Base-by-base conservation (phyloP, 345 rosid genomes). In the Heritiera littoralis region DNA sequence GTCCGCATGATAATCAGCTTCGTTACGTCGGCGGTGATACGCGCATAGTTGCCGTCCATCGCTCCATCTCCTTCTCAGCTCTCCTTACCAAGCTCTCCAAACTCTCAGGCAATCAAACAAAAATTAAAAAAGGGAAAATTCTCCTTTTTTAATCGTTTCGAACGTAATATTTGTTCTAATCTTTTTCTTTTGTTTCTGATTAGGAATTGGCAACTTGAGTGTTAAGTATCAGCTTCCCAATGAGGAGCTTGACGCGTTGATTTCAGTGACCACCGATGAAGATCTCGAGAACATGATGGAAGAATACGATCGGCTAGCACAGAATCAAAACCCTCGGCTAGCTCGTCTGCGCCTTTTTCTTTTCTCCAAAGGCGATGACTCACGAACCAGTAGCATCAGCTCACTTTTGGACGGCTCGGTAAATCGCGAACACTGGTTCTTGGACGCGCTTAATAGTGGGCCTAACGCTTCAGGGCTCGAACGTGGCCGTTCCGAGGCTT, bases 281-380 rank as follows among this genome's bases (percentile, higher is more conserved):
- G 99, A 96, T 78, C 87, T 92, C 9, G 98, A 96, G 77, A 96
- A 96, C 90, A 93, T 96, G 99, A 91, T 96, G 86, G 99, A 96
- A 5, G 98, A 96, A 74, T 93, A 92, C 84, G 99, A 96, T 74
- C 98, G 99, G 74, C 9, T 90, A 38, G 85, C 87, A 55, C 91
- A 78, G 72, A 90, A 86, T 84, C 97, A 84, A 20, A 93, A 87
- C 79, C 94, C 92, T 11, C 82, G 93, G 60, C 86, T 97, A 38
- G 92, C 92, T 72, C 92, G 98, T 86, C 94, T 93, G 77, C 91
- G 98, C 28, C 88, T 95, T 38, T 95, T 95, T 45, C 89, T 95
- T 74, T 95, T 93, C 83, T 10, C 83, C 65, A 78, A 83, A 5
- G 95, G 83, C 4, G 96, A 90, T 7, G 93, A 86, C 38, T 93